Base-by-base conservation (phyloP, 2,329 filamentous ascomycete genomes). In the Epichloe sylvatica region DNA sequence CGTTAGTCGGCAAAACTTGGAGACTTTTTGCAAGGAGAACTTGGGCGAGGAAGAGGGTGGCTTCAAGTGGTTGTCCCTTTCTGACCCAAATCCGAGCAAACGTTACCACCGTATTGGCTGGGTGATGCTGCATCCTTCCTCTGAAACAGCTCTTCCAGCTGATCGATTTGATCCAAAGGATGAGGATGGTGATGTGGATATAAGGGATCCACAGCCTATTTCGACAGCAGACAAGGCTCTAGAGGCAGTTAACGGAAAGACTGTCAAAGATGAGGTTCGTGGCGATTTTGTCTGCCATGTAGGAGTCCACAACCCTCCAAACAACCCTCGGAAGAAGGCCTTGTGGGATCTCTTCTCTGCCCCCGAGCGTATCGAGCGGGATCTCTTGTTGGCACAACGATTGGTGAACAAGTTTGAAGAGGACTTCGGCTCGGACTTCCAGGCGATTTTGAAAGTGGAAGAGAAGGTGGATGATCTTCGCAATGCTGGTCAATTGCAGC, bases 251-350 rank as follows among this genome's bases (percentile, higher is more conserved):
- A 97, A 98, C 60, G 88, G 90, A 57, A 97, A 98, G 72, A 95
- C 89, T 0, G 94, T 98, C 53, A 88, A 94, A 60, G 92, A 98
- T 62, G 84, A 94, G 56, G 82, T 85, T 45, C 84, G 91, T 47
- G 92, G 92, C 39, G 92, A 98, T 64, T 98, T 98, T 64, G 91
- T 91, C 33, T 96, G 92, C 62, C 92, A 98, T 61, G 92, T 97
- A 46, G 92, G 92, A 52, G 86, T 98, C 21, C 92, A 98, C 67
- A 89, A 89, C 53, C 90, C 92, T 4, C 89, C 91, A 2, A 77
- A 77, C 37, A 82, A 88, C 50, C 86, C 89, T 2, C 77, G 91
- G 49, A 96, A 95, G 73, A 97, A 97, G 71, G 91, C 91, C 0
- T 70, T 97, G 2, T 97, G 91, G 91, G 91, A 97, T 65, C 73